phyloP scores from a whole-genome alignment of 768 basidiomycete species.

The Boletellus emodensis region DNA sequence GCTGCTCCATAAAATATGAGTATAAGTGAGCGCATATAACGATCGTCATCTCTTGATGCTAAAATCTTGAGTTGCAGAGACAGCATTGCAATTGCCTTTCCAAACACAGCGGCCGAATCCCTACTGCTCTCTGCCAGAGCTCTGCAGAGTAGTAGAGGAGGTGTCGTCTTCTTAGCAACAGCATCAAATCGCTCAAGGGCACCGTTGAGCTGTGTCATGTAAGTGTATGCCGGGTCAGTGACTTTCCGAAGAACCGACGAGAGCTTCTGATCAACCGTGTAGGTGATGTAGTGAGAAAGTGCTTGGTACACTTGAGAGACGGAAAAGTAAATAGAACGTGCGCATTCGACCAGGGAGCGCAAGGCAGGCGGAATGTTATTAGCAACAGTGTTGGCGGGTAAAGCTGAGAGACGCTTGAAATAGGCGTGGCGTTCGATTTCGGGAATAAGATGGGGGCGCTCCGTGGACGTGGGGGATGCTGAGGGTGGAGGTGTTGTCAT shows the following conservation, averaged over 20 bases:
- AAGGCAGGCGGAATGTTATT: constrained; percentile 69
- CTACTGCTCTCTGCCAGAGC: constrained; percentile 78
- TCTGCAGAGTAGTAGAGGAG: constrained; percentile 69
- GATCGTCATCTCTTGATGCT: constrained; percentile 70
- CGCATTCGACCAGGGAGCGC: constrained; percentile 73
- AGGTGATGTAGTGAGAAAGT: constrained; percentile 80
- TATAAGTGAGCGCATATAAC: constrained; percentile 82
- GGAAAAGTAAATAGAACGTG: constrained; percentile 88
- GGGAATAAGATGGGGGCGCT: constrained; percentile 40
- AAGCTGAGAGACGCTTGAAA: constrained; percentile 84
- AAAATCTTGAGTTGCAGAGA: constrained; percentile 77
- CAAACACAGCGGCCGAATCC: constrained; percentile 78
- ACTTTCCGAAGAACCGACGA: constrained; percentile 79
- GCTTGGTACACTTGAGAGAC: constrained; percentile 89
- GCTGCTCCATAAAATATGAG: constrained; percentile 86
- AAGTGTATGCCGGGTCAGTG: constrained; percentile 76
- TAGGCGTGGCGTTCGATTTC: constrained; percentile 87
- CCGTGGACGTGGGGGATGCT: constrained; percentile 39
- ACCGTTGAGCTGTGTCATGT: constrained; percentile 80
- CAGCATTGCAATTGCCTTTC: constrained; percentile 84
- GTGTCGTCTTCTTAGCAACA: constrained; percentile 62
- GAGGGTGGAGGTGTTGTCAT: constrained; percentile 31
- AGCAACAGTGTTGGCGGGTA: constrained; percentile 57
- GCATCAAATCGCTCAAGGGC: constrained; percentile 90
- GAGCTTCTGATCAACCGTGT: constrained; percentile 78